Conservation (phyloP, 208 protist species). For the Giardia muris region DNA sequence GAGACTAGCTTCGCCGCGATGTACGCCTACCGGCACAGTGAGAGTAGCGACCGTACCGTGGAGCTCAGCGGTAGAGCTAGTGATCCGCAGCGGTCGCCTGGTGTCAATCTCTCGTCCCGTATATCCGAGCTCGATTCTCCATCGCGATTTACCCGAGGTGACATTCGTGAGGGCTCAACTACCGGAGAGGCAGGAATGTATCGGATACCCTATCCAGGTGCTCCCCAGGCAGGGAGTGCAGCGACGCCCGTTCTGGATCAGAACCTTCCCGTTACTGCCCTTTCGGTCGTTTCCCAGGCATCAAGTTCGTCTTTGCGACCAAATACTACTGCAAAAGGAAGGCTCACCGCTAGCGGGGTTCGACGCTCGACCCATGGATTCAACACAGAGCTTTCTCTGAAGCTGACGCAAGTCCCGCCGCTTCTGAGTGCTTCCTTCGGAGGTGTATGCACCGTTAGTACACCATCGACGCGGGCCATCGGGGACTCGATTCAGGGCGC, state of each 20-base stretch:
- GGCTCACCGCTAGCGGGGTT: background rate
- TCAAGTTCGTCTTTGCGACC: too few species aligned
- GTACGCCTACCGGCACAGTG: background rate
- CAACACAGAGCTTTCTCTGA: constrained; percentile 5
- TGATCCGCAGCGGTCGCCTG: background rate
- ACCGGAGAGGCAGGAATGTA: background rate
- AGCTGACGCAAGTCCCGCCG: background rate
- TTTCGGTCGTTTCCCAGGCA: background rate
- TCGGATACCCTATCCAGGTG: too few species aligned
- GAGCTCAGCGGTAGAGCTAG: background rate
- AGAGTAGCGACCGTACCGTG: background rate
- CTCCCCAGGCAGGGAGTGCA: background rate
- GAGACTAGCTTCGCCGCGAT: background rate
- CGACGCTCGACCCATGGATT: background rate
- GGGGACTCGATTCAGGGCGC: too few species aligned
- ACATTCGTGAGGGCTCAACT: background rate
- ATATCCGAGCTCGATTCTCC: background rate
- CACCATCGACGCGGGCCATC: too few species aligned
- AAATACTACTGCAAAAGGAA: background rate
- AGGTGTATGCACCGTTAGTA: background rate
- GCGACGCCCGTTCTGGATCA: background rate
- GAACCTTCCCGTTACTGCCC: background rate
- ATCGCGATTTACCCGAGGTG: background rate
- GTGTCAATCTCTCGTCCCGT: background rate
- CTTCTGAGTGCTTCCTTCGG: background rate